Evolutionary conservation across 2,329 filamentous ascomycete genomes (phyloP).

Genomic region (Fusarium citri): DNA sequence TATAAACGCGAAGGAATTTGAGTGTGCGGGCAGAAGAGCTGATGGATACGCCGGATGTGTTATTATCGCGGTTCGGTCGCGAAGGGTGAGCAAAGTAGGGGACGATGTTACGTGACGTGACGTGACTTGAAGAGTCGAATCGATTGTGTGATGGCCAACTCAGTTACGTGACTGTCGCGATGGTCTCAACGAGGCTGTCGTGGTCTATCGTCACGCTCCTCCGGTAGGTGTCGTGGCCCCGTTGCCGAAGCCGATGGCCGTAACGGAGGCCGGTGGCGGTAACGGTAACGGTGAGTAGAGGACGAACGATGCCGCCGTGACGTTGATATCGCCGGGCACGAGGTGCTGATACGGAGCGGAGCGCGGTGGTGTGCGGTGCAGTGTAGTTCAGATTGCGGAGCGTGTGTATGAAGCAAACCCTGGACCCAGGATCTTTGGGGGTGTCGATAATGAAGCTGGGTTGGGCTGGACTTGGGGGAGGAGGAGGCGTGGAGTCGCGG

Average conservation of each 20-base stretch:
- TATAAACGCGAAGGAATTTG: slow-evolving; percentile 22
- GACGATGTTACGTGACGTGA: slow-evolving; percentile 37
- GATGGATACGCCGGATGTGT: slow-evolving; percentile 23
- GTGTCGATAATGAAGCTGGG: slow-evolving; percentile 55
- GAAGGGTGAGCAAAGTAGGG: slow-evolving; percentile 20
- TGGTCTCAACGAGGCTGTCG: slow-evolving; percentile 29
- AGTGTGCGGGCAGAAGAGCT: slow-evolving; percentile 8
- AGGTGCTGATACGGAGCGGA: slow-evolving; percentile 42
- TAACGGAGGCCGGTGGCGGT: slow-evolving; percentile 39
- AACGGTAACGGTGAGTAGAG: slow-evolving; percentile 34
- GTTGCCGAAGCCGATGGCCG: slow-evolving; percentile 39
- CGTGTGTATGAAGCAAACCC: slow-evolving; percentile 47
- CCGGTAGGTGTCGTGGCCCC: slow-evolving; percentile 28
- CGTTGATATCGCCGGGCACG: slow-evolving; percentile 39
- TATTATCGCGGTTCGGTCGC: slow-evolving; percentile 28
- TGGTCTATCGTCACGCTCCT: slow-evolving; percentile 29
- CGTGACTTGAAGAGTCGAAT: slow-evolving; percentile 22
- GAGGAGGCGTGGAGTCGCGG: slow-evolving; percentile 54
- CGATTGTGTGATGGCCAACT: slow-evolving; percentile 7
- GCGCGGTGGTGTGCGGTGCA: slow-evolving; percentile 41
- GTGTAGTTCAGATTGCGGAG: slow-evolving; percentile 45
- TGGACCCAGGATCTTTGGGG: slow-evolving; percentile 51
- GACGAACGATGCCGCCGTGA: slow-evolving; percentile 34
- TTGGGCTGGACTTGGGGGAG: slow-evolving; percentile 49
- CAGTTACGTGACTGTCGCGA: slow-evolving; percentile 26